phyloP scores from a whole-genome alignment of 2,329 filamentous ascomycete genomes.

The Colletotrichum sp. region DNA sequence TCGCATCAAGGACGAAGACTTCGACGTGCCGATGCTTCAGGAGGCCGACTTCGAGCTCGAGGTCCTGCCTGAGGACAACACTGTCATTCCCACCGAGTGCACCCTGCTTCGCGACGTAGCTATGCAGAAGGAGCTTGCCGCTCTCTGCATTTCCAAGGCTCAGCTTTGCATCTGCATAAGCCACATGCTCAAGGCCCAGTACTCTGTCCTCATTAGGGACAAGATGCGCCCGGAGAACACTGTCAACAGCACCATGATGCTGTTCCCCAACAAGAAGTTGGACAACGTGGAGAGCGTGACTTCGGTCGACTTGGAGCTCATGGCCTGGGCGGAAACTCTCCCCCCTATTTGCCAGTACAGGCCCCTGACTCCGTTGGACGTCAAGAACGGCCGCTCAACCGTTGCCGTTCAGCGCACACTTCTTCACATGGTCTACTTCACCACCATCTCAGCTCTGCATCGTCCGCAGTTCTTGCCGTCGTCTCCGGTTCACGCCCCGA shows the following conservation, averaged over 20 bases:
- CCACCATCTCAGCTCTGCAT: conserved; percentile 88
- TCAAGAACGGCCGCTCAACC: conserved; percentile 64
- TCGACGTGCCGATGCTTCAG: conserved; percentile 88
- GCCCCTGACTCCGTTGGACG: conserved; percentile 55
- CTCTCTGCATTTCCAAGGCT: conserved; percentile 91
- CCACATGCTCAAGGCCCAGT: conserved; percentile 87
- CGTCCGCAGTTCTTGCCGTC: conserved; percentile 88
- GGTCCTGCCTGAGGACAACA: conserved; percentile 68
- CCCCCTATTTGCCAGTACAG: conserved; percentile 74
- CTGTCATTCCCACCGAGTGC: conserved; percentile 72
- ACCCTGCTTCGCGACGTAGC: conserved; percentile 70
- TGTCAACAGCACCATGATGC: conserved; percentile 81
- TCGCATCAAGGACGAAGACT: conserved; percentile 90
- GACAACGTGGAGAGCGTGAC: conserved; percentile 83
- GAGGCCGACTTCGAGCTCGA: conserved; percentile 84
- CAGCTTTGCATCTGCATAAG: conserved; percentile 90
- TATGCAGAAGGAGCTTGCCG: conserved; percentile 79
- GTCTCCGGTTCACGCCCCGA: conserved; percentile 57
- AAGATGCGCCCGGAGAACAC: conserved; percentile 79
- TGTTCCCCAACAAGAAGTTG: conserved; percentile 86
- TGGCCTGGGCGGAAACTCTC: conserved; percentile 76
- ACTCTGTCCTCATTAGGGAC: conserved; percentile 86
- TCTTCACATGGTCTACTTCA: conserved; percentile 92
- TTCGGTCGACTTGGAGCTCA: conserved; percentile 78
- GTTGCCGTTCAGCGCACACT: conserved; percentile 78